phyloP scores from a whole-genome alignment of 2,329 filamentous ascomycete species.

The Monosporascus cannonballus region DNA sequence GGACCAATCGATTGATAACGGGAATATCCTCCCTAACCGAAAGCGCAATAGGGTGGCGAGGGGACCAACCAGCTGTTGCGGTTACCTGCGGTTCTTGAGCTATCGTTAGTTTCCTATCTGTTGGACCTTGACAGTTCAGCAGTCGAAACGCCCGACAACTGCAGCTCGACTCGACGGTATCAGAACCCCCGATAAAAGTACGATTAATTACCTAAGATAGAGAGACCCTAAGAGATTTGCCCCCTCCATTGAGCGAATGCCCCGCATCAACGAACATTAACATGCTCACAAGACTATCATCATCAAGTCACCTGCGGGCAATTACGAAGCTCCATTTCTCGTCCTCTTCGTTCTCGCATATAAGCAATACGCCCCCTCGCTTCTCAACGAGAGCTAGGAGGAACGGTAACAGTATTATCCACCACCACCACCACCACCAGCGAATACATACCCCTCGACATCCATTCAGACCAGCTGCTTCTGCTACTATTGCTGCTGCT shows the following conservation, averaged over 20 bases:
- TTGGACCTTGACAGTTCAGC: too few species aligned
- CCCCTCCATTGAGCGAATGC: background rate
- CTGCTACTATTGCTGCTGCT: background rate
- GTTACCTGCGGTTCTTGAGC: too few species aligned
- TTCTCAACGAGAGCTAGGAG: background rate
- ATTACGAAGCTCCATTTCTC: background rate
- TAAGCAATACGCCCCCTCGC: background rate
- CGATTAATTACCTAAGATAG: too few species aligned
- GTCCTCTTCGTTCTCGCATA: background rate
- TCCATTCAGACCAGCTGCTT: conserved; percentile 3
- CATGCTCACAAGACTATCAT: background rate
- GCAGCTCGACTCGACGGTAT: too few species aligned
- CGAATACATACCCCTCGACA: background rate
- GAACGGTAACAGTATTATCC: background rate
- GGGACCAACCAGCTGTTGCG: too few species aligned
- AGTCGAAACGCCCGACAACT: too few species aligned
- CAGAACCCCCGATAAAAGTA: too few species aligned
- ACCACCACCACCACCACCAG: background rate
- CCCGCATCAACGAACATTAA: background rate
- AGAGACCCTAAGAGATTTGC: too few species aligned
- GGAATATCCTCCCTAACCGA: too few species aligned
- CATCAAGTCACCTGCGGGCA: background rate
- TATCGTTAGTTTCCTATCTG: too few species aligned
- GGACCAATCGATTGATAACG: too few species aligned
- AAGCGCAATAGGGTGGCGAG: too few species aligned